A percentile compares a stretch with the other conserved stretches of the same genome.
Conservation (phyloP, 768 basidiomycete species). For the Leccinum longicurvipes region DNA sequence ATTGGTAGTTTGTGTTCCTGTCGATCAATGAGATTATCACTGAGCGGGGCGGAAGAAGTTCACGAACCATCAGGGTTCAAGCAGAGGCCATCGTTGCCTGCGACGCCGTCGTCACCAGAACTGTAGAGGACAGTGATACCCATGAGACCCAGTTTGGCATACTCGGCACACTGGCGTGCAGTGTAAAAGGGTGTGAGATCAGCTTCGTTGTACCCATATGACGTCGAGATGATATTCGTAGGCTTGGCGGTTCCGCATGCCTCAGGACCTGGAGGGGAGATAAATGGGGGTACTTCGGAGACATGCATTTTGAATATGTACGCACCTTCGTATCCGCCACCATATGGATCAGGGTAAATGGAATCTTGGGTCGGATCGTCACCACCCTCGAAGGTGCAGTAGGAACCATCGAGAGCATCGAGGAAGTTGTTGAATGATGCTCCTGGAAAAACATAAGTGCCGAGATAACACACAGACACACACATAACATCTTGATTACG, state of each 20-base stretch:
- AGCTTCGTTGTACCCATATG: conserved; percentile 39
- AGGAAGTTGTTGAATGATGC: conserved; percentile 35
- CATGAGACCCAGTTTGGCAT: conserved; percentile 43
- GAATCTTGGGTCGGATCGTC: conserved; percentile 30
- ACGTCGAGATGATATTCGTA: conserved; percentile 40
- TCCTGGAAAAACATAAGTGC: conserved; percentile 10
- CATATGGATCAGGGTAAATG: conserved; percentile 23
- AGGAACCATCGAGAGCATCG: conserved; percentile 34
- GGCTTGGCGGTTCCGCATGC: conserved; percentile 36
- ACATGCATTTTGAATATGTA: not conserved
- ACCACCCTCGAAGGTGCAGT: conserved; percentile 35
- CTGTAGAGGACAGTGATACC: conserved; percentile 41
- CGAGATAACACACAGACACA: not conserved
- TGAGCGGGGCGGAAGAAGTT: not conserved
- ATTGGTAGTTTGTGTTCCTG: conserved; percentile 24
- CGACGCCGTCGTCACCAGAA: conserved; percentile 45
- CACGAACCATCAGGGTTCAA: conserved; percentile 27
- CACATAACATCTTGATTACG: not conserved
- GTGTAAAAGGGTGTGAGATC: conserved; percentile 35
- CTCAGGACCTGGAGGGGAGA: conserved; percentile 21
- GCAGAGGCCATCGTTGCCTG: conserved; percentile 32
- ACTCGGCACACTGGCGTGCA: conserved; percentile 43
- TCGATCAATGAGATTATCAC: not conserved
- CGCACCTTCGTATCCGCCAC: conserved; percentile 23
- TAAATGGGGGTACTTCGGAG: not conserved